Percentiles rank a stretch among this genome's conserved stretches.
These are phyloP conservation scores for Citrus medica DNA, from an alignment of 345 rosid species.

Conservation along the genomic window DNA sequence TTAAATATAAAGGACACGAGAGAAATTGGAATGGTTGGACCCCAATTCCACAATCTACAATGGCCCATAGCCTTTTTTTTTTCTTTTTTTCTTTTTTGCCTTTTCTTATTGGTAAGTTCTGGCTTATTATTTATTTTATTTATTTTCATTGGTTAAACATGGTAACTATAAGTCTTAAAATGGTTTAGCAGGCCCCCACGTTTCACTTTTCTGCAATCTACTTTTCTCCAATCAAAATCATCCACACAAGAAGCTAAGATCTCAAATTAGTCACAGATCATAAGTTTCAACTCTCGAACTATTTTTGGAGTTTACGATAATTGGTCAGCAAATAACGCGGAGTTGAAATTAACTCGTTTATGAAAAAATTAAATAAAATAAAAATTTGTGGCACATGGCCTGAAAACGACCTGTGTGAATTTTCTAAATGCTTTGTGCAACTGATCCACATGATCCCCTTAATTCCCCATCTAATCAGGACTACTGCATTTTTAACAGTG, in stretches of 20 bases:
- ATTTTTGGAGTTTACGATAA: background rate
- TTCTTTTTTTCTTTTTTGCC: no score
- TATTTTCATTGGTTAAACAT: background rate
- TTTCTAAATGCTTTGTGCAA: background rate
- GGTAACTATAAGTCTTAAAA: background rate
- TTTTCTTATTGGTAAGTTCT: no score
- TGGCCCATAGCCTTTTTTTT: background rate
- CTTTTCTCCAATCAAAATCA: background rate
- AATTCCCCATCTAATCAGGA: background rate
- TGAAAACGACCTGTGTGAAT: slow-evolving; percentile 5
- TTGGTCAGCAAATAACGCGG: slow-evolving; percentile 3
- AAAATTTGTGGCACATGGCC: background rate
- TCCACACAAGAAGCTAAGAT: background rate
- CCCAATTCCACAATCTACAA: no score
- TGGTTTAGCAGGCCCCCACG: background rate
- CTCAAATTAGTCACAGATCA: background rate
- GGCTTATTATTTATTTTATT: no score
- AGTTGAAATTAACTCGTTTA: background rate
- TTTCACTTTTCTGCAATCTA: background rate
- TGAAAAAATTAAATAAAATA: background rate
- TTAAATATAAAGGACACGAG: no score
- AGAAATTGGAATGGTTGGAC: no score
- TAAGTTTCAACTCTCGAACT: background rate
- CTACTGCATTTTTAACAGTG: background rate
- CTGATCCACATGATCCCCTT: slow-evolving; percentile 2